phyloP scores from a whole-genome alignment of 495 filamentous ascomycete species.

The Umbilicaria muhlenbergii region DNA sequence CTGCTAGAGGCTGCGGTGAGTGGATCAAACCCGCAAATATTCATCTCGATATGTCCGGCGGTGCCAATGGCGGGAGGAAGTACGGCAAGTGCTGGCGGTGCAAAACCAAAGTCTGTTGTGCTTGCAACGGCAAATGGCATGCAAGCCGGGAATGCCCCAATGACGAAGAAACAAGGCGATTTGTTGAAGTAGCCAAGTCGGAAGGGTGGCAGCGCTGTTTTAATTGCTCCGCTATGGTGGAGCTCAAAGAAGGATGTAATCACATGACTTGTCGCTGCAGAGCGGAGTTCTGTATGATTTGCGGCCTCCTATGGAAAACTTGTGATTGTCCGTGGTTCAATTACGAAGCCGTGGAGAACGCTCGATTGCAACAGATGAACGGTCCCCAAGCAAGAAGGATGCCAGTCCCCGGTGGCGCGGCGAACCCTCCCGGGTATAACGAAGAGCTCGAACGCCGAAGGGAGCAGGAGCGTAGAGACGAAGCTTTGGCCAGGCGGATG shows the following conservation, averaged over 20 bases:
- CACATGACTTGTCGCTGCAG: conserved; percentile 76
- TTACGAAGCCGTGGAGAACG: conserved; percentile 40
- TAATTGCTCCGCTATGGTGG: conserved; percentile 59
- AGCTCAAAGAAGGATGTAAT: conserved; percentile 67
- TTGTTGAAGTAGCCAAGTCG: conserved; percentile 51
- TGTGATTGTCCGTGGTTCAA: conserved; percentile 74
- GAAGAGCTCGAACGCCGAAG: conserved; percentile 35
- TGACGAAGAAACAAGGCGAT: conserved; percentile 48
- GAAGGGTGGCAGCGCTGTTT: conserved; percentile 67
- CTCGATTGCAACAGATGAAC: conserved; percentile 42
- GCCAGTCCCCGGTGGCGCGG: conserved; percentile 16
- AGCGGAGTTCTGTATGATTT: conserved; percentile 73
- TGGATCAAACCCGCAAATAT: conserved; percentile 61
- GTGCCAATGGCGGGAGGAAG: conserved; percentile 18
- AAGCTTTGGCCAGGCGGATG: conserved; percentile 37
- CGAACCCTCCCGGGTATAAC: conserved; percentile 26
- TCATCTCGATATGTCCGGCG: conserved; percentile 27
- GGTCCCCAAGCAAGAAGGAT: conserved; percentile 18
- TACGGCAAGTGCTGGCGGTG: conserved; percentile 50
- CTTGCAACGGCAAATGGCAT: conserved; percentile 63
- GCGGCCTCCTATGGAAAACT: conserved; percentile 62
- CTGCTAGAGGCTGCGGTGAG: conserved; percentile 49
- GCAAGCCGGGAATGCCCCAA: conserved; percentile 48
- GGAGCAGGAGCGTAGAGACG: conserved; percentile 39
- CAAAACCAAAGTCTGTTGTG: conserved; percentile 54